Conservation (phyloP, 1,284 basidiomycete genomes). For the Neotropicomus parvogracilis region DNA sequence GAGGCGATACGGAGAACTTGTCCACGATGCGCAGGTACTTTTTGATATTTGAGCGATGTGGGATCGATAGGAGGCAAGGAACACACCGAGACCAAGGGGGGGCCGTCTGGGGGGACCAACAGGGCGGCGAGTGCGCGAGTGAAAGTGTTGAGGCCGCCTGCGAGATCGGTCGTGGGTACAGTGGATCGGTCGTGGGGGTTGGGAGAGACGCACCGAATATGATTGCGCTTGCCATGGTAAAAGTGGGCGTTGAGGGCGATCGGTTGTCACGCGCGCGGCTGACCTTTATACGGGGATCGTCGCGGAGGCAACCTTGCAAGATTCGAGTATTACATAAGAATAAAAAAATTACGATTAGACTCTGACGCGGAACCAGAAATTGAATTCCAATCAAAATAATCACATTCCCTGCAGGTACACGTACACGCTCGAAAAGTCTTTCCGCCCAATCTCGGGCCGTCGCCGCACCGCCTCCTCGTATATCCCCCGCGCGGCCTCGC, state of each 20-base stretch:
- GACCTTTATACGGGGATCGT: conserved; percentile 28
- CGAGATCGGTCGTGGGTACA: conserved; percentile 8
- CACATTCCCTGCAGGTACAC: conserved; percentile 52
- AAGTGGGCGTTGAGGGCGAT: conserved; percentile 18
- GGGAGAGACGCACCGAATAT: conserved; percentile 64
- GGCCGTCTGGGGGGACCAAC: conserved; percentile 61
- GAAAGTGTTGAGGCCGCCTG: conserved; percentile 76
- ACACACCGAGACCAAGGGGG: conserved; percentile 71
- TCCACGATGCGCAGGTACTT: conserved; percentile 79
- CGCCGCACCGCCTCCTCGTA: conserved; percentile 54
- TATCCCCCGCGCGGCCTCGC: conserved; percentile 55
- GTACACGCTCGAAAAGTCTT: conserved; percentile 83
- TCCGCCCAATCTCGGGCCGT: conserved; percentile 55
- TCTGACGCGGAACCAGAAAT: too few species aligned
- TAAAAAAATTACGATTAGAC: neutral
- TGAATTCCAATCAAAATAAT: too few species aligned
- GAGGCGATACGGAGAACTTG: conserved; percentile 78
- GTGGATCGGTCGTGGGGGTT: neutral
- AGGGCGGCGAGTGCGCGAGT: conserved; percentile 62
- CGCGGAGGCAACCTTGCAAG: conserved; percentile 32
- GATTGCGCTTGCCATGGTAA: conserved; percentile 54
- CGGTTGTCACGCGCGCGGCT: conserved; percentile 24
- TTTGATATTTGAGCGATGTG: conserved; percentile 4
- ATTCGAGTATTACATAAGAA: conserved; percentile 20
- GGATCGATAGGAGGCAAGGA: conserved; percentile 2